Evolutionary conservation across 2,329 filamentous ascomycete genomes (phyloP), one percentile per base, ranked within the genome.

Genomic region (Verticillium tricorpus): DNA sequence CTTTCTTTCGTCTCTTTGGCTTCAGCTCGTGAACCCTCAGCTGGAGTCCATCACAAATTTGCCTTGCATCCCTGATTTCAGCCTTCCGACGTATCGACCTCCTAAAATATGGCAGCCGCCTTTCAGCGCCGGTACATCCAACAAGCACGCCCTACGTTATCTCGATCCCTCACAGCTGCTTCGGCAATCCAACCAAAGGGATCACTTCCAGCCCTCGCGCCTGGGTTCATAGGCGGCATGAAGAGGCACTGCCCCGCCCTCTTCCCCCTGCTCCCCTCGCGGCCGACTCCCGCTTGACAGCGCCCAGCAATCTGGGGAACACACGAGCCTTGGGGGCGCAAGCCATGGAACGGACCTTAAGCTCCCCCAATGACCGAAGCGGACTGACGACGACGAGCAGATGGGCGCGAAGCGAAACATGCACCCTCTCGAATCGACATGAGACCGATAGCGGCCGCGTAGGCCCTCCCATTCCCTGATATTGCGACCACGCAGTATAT

Each of bases 141-240:
- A 8, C 3, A 6, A 22, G 11, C n/a, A 12, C 19, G 5, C n/a
- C 17, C 45, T 25, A n/a, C 45, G 19, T 50, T 50, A 22, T 22
- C 45, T 50, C 19, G 45, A 50, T 50, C 45, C 19, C 12, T 14
- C 45, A 25, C 22, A 8, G 14, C 19, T 5, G n/a, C 22, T 25
- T 50, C 45, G 45, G 19, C 56, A 22, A 28, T 19, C 62, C 56
- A 45, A 56, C 60, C 62, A 64, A 62, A 56, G 58, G 60, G 60
- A 58, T 56, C 35, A 34, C 54, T 62, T 64, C 60, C 56, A 40
- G 32, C 55, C 60, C 57, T 31, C 28, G 56, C 34, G 39, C 32
- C 40, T 40, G 45, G 28, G 63, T 61, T 50, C 19, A 7, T 25
- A 6, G 45, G 19, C 45, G 45, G 45, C n/a, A 50, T 50, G 28